Evolutionary conservation across 2,329 filamentous ascomycete species (phyloP), one percentile per base, ranked within the genome.

Genomic region (Pyrenophora tritici-repentis): DNA sequence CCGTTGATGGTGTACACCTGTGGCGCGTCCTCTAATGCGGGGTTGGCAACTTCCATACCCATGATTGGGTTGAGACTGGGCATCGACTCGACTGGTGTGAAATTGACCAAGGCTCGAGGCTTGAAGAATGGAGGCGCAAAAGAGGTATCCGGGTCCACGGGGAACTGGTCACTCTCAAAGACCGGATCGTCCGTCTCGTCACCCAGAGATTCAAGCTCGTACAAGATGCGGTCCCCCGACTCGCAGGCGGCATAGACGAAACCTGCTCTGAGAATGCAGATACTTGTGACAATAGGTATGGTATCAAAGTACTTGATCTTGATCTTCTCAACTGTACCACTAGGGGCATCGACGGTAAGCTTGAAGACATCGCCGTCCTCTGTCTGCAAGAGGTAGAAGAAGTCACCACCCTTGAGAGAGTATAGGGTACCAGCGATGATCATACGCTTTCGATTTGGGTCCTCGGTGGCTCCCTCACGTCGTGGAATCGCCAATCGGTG

Each of bases 321-420:
- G 50, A 99, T 78, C 51, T 86, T 83, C 64, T 84, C 84, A 2
- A 97, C 92, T 0, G 39, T 49, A 29, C 56, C 55, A 3, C 56
- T 56, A 0, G 89, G 93, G 86, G 97, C 93, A 58, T 97, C 91
- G 53, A 99, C 86, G 0, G 88, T 97, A 42, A 97, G 83, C 73
- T 97, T 97, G 82, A 99, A 97, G 6, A 99, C 80, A 73, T 99
- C 95, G n/a, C 94, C 94, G 71, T 99, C 95, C 50, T 99, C 94
- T 0, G 90, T 91, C 72, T 99, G 94, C 0, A 99, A 78, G 2
- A 99, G 83, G 72, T 97, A 96, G 79, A 99, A 99, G 77, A 99
- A 99, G 38, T 72, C 67, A 1, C 92, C 91, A 22, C 91, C 91
- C 66, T 94, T 93, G 71, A 97, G 87, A 73, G 95, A 96, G 77